Conservation (phyloP, 352 stramenopile genomes). For the Globisporangium takayamanum region DNA sequence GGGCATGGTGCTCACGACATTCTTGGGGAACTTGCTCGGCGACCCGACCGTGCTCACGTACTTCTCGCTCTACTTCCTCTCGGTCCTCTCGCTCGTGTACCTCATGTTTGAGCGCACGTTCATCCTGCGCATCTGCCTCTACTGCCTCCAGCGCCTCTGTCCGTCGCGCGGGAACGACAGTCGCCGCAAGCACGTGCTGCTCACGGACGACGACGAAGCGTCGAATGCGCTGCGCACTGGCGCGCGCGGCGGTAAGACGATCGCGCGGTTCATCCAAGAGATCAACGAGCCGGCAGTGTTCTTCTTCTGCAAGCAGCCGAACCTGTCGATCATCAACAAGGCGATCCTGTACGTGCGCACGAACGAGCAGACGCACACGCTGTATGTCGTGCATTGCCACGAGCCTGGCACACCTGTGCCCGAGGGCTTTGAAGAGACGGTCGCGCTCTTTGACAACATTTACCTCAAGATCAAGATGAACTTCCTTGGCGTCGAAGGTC, state of each 20-base stretch:
- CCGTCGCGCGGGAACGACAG: constrained; percentile 41
- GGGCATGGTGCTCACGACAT: constrained; percentile 74
- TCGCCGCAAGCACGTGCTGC: constrained; percentile 17
- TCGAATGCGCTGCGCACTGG: constrained; percentile 58
- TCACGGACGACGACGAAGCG: constrained; percentile 30
- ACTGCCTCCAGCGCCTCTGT: constrained; percentile 69
- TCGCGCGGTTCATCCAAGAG: constrained; percentile 73
- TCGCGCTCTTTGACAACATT: constrained; percentile 90
- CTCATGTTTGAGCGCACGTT: constrained; percentile 89
- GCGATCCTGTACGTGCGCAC: constrained; percentile 93
- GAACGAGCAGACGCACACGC: constrained; percentile 89
- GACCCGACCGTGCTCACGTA: constrained; percentile 86
- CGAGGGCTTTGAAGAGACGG: constrained; percentile 79
- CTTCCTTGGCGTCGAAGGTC: constrained; percentile 84
- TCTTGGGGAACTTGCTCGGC: constrained; percentile 80
- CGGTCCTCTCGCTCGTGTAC: constrained; percentile 72
- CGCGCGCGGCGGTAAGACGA: constrained; percentile 78
- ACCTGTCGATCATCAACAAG: constrained; percentile 94
- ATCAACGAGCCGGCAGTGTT: constrained; percentile 91
- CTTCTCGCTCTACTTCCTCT: constrained; percentile 86
- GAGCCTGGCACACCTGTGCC: constrained; percentile 44
- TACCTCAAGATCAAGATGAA: constrained; percentile 95
- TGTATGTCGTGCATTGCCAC: constrained; percentile 91
- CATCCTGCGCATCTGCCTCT: constrained; percentile 75
- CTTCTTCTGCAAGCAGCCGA: constrained; percentile 91